A percentile compares a stretch with the other conserved stretches of the same genome.
phyloP scores from a whole-genome alignment of 2,329 filamentous ascomycete species.

The Byssoonygena ceratinophila region DNA sequence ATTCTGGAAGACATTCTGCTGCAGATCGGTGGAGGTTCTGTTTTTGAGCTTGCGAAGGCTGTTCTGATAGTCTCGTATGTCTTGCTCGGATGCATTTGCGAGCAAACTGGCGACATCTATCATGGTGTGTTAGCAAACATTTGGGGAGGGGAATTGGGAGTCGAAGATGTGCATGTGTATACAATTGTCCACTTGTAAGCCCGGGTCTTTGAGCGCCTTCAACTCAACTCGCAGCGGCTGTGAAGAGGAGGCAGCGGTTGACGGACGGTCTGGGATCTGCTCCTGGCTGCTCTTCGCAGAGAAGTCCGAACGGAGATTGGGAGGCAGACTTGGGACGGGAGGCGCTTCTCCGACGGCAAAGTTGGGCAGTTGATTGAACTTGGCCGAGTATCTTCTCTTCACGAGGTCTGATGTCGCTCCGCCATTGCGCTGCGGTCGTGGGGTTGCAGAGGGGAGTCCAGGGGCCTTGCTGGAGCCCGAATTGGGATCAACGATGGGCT shows the following conservation, averaged over 20 bases:
- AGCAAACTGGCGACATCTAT: slow-evolving; percentile 51
- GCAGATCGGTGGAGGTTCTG: slow-evolving; percentile 69
- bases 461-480: slow-evolving; percentile 18
- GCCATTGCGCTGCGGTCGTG: slow-evolving; percentile 33
- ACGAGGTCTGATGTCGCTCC: slow-evolving; percentile 66
- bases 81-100: slow-evolving; percentile 74
- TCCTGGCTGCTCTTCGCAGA: slow-evolving; percentile 35
- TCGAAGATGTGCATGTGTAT: slow-evolving; percentile 16
- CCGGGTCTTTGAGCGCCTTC: slow-evolving; percentile 67
- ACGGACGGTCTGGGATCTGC: slow-evolving; percentile 5
- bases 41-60: slow-evolving; percentile 65
- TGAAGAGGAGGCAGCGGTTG: slow-evolving; percentile 43
- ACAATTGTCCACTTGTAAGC: slow-evolving; percentile 70
- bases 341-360: slow-evolving; percentile 54
- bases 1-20: slow-evolving; percentile 95
- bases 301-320: slow-evolving; percentile 43
- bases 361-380: slow-evolving; percentile 67
- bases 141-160: neutral
- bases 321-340: slow-evolving; percentile 58
- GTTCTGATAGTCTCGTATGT: slow-evolving; percentile 71
- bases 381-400: slow-evolving; percentile 86
- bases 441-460: slow-evolving; percentile 21
- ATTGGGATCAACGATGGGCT: slow-evolving; percentile 41
- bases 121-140: neutral
- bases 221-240: slow-evolving; percentile 61